Percentiles rank a stretch among this genome's conserved stretches.
Conservation (phyloP, 176 grass and related monocot genomes). For the Typha latifolia region DNA sequence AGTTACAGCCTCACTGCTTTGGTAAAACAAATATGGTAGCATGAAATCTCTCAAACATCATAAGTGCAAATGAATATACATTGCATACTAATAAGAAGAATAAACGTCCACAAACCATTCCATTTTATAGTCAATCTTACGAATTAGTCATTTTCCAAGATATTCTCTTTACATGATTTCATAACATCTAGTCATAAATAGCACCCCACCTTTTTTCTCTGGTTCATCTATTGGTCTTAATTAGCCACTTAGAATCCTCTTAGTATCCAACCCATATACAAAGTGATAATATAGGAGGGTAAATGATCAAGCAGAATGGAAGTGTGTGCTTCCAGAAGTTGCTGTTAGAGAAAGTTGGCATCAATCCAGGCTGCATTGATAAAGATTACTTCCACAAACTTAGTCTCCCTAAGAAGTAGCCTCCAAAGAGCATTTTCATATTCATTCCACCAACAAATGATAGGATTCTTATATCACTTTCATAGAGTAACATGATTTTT, state of each 20-base stretch:
- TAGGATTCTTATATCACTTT: not conserved
- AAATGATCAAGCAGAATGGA: not conserved
- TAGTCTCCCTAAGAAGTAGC: not conserved
- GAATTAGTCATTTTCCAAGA: not conserved
- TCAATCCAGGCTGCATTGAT: not conserved
- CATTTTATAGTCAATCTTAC: not conserved
- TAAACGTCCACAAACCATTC: not conserved
- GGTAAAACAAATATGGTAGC: conserved; percentile 4
- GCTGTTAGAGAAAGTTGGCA: not conserved
- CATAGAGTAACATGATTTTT: not conserved
- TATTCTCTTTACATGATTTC: not conserved
- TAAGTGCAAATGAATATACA: not conserved
- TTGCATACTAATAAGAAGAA: not conserved
- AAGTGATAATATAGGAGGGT: not conserved
- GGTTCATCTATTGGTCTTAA: not conserved
- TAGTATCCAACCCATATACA: not conserved
- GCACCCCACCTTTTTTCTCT: not conserved
- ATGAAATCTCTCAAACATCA: not conserved
- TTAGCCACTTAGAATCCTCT: too few relatives aligned
- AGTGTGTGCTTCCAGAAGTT: not conserved
- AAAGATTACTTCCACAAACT: not conserved
- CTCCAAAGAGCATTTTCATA: not conserved
- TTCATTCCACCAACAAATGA: not conserved
- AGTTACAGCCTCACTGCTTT: conserved; percentile 69
- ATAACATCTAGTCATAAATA: not conserved